Conservation (phyloP, 2,329 filamentous ascomycete genomes). For the Pseudopithomyces chartarum region DNA sequence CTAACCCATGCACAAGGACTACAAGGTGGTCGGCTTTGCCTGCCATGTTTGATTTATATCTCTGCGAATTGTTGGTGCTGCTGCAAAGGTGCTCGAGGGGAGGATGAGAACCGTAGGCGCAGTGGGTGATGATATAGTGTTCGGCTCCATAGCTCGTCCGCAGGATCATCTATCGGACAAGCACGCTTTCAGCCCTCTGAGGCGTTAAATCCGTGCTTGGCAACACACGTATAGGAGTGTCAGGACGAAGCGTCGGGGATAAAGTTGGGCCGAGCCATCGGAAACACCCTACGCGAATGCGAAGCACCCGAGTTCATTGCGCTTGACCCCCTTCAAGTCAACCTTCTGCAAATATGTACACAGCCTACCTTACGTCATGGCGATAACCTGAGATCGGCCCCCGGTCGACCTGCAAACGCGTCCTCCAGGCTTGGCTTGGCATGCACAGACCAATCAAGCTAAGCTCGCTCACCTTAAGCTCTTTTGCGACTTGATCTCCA, state of each 20-base stretch:
- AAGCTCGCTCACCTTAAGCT: not conserved
- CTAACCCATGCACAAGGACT: constrained; percentile 77
- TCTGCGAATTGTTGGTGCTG: not conserved
- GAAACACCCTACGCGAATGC: not conserved
- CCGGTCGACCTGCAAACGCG: not conserved
- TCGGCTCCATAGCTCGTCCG: constrained; percentile 25
- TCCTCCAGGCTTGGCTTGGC: not conserved
- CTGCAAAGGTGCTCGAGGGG: not conserved
- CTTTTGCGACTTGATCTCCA: not conserved
- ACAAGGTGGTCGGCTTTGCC: constrained; percentile 68
- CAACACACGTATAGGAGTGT: not conserved
- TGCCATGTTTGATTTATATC: constrained; percentile 18
- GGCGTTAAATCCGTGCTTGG: constrained; percentile 10
- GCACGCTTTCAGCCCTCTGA: not conserved
- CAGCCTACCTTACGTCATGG: constrained; percentile 1
- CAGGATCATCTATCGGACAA: constrained; percentile 22
- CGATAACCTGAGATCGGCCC: not conserved
- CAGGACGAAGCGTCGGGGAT: not conserved
- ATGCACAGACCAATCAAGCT: not conserved
- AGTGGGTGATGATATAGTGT: not conserved
- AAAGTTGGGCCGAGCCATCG: not conserved
- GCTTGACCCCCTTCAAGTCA: not conserved
- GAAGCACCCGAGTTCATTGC: too few species aligned
- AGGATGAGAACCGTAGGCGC: not conserved
- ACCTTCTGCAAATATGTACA: too few species aligned